Evolutionary conservation across 108 stramenopile species (phyloP).

Genomic region (Schizochytrium sp.): DNA sequence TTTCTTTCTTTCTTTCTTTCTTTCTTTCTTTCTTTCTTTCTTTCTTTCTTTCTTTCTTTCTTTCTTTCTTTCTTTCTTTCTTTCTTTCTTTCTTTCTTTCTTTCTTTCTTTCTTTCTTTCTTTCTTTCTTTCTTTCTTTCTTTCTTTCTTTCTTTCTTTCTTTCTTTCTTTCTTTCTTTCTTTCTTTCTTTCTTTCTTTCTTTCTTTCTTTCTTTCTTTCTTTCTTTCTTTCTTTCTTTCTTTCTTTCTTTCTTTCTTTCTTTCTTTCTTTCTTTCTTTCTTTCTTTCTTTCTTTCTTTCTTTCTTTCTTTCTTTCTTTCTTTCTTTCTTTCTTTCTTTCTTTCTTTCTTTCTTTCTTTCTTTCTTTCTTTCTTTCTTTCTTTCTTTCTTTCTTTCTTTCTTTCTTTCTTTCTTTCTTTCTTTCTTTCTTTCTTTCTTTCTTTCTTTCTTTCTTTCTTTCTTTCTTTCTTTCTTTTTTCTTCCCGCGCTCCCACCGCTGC

Average conservation of each 20-base stretch:
- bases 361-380: not conserved
- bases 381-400: not conserved
- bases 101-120: not conserved
- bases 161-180: not conserved
- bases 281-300: not conserved
- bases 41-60: not conserved
- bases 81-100: not conserved
- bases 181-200: no score
- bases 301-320: not conserved
- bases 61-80: not conserved
- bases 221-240: not conserved
- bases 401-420: not conserved
- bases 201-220: not conserved
- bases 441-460: not conserved
- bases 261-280: not conserved
- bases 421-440: not conserved
- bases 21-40: not conserved
- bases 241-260: not conserved
- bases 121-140: not conserved
- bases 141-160: not conserved
- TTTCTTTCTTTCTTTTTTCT: not conserved
- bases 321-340: not conserved
- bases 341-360: not conserved
- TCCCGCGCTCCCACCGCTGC: not conserved
- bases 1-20: not conserved